Evolutionary conservation across 257 asterid species (phyloP), one percentile per base, ranked within the genome.

Genomic region (Solanum sejunctum): DNA sequence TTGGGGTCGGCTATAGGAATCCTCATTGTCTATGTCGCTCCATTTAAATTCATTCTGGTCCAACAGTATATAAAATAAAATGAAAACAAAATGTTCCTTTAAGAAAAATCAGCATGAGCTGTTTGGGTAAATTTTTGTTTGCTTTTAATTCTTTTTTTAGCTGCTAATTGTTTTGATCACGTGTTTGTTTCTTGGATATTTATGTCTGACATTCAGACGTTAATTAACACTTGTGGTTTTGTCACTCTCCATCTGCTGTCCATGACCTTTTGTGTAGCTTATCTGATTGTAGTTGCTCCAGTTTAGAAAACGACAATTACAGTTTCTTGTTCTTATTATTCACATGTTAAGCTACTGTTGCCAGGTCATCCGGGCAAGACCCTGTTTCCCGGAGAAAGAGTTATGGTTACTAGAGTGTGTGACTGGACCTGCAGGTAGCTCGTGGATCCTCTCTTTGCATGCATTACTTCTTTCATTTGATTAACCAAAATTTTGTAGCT

Each of bases 321-420:
- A 43, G 13, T 71, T 71, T 71, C 13, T 71, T 41, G 56, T 71
- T 47, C 23, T 51, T 28, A 18, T 26, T 47, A 83, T 67, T 83
- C 85, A 83, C 56, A 61, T 55, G 83, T 82, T 85, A 75, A 83
- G 86, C 86, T 91, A 87, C 89, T 84, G 79, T 85, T 84, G 85
- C 91, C 95, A 97, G 98, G 97, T 91, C 91, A 82, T 93, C 97
- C 69, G 97, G 97, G 85, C 98, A 95, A 88, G 91, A 88, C 88
- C 93, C 92, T 91, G 94, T 89, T 88, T 90, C 98, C 80, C 92
- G 97, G 85, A 93, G 98, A 90, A 95, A 93, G 92, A 91, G 85
- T 92, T 97, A 95, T 90, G 98, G 93, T 91, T 95, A 97, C 95
- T 97, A 92, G 88, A 85, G 89, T 86, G 87, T 84, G 85, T 80